These are phyloP conservation scores for Lasiosphaeria miniovina DNA, from an alignment of 495 filamentous ascomycete species.

Conservation along the genomic window DNA sequence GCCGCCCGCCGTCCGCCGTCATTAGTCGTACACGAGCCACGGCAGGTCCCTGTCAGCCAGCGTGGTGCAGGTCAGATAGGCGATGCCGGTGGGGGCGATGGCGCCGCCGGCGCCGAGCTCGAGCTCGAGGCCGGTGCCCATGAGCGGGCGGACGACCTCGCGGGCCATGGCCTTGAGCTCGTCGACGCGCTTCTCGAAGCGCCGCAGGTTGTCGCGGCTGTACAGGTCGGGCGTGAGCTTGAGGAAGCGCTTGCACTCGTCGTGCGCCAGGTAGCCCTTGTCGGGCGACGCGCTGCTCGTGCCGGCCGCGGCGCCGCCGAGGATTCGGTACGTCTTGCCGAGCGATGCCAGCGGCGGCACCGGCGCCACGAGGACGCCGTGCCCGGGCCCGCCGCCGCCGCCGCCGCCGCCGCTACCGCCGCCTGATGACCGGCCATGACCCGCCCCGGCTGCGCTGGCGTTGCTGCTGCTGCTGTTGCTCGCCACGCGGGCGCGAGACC, in stretches of 20 bases:
- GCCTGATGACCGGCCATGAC: neutral
- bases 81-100: slow-evolving; percentile 44
- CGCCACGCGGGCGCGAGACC: slow-evolving; percentile 15
- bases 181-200: slow-evolving; percentile 81
- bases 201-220: slow-evolving; percentile 67
- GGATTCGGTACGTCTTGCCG: slow-evolving; percentile 68
- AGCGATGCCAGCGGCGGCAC: slow-evolving; percentile 45
- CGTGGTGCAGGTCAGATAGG: slow-evolving; percentile 77
- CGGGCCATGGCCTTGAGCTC: slow-evolving; percentile 80
- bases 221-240: slow-evolving; percentile 71
- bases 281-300: slow-evolving; percentile 46
- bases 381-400: neutral
- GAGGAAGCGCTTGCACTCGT: slow-evolving; percentile 84
- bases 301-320: slow-evolving; percentile 31
- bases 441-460: slow-evolving; percentile 36
- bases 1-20: neutral
- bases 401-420: slow-evolving; percentile 22
- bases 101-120: slow-evolving; percentile 44
- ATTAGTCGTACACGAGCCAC: slow-evolving; percentile 53
- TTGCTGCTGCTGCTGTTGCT: slow-evolving; percentile 27
- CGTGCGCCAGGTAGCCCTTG: slow-evolving; percentile 68
- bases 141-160: slow-evolving; percentile 79
- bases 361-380: neutral
- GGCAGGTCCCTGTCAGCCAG: slow-evolving; percentile 75
- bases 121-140: slow-evolving; percentile 77